A percentile compares a stretch with the other conserved stretches of the same genome.
Conservation (phyloP, 495 filamentous ascomycete species). For the Penicillium bovifimosum region DNA sequence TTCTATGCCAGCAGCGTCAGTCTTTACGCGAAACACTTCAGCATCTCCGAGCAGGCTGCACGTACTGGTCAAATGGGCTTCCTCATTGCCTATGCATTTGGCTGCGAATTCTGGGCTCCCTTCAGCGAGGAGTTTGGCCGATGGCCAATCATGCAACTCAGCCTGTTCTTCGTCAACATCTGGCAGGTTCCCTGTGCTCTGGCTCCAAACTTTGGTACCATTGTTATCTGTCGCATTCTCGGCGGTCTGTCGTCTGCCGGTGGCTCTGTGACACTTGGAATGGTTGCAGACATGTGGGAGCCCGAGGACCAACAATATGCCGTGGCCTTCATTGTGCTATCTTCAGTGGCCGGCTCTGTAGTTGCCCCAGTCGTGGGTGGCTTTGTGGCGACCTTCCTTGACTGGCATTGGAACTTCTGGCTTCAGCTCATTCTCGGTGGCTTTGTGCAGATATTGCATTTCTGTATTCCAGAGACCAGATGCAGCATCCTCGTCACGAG, state of each 20-base stretch:
- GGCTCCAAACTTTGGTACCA: slow-evolving; percentile 62
- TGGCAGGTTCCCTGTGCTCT: slow-evolving; percentile 69
- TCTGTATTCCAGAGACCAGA: slow-evolving; percentile 62
- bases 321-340: slow-evolving; percentile 71
- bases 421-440: slow-evolving; percentile 74
- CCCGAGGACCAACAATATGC: slow-evolving; percentile 59
- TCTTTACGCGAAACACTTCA: slow-evolving; percentile 57
- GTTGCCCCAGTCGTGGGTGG: slow-evolving; percentile 77
- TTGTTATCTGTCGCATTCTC: slow-evolving; percentile 59
- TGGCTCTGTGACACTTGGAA: slow-evolving; percentile 75
- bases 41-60: slow-evolving; percentile 58
- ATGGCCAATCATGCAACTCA: slow-evolving; percentile 65
- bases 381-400: slow-evolving; percentile 59
- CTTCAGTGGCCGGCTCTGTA: slow-evolving; percentile 69
- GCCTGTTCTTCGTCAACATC: slow-evolving; percentile 66
- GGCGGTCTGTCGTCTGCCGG: slow-evolving; percentile 72
- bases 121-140: slow-evolving; percentile 78
- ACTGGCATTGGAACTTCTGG: slow-evolving; percentile 78
- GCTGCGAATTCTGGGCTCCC: slow-evolving; percentile 79
- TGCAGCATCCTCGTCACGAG: slow-evolving; percentile 61
- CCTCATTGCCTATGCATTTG: slow-evolving; percentile 69
- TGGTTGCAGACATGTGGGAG: slow-evolving; percentile 82
- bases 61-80: slow-evolving; percentile 65
- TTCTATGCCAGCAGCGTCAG: slow-evolving; percentile 63
- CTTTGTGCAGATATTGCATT: slow-evolving; percentile 58